Conservation (phyloP, 164 flowering plant genomes). For the Santalum album region DNA sequence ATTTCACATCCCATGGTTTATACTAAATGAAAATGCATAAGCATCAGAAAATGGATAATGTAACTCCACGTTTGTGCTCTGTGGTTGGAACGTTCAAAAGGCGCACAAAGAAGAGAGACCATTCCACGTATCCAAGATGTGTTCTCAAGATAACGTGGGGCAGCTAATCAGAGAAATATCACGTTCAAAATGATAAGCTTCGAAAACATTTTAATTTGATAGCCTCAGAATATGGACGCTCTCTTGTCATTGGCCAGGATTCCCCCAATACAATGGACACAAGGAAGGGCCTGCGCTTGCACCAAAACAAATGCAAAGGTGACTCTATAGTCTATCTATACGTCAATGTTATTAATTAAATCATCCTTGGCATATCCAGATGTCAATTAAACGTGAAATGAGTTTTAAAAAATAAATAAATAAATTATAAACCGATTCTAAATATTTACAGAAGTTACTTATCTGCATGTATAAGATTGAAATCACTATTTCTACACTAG, state of each 20-base stretch:
- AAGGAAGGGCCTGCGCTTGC: conserved; percentile 71
- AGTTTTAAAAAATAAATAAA: too few species aligned
- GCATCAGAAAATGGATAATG: conserved; percentile 1
- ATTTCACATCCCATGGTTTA: too few species aligned
- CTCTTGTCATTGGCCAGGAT: conserved; percentile 95
- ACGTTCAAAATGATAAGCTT: conserved; percentile 88
- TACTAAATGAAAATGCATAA: not conserved
- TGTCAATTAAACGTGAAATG: too few species aligned
- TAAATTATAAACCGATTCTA: too few species aligned
- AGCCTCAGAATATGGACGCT: conserved; percentile 93
- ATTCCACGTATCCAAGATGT: conserved; percentile 82
- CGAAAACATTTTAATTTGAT: conserved; percentile 69
- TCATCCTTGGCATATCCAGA: too few species aligned
- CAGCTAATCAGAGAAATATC: conserved; percentile 80
- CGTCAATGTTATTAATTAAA: too few species aligned
- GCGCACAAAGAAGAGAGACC: conserved; percentile 70
- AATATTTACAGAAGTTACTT: too few species aligned
- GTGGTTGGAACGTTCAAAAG: conserved; percentile 73
- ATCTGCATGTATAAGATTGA: too few species aligned
- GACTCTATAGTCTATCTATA: not conserved
- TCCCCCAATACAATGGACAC: conserved; percentile 90
- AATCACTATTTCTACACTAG: too few species aligned
- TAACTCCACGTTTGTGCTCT: conserved; percentile 76
- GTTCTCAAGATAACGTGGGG: conserved; percentile 91
- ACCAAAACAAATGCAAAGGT: not conserved